phyloP scores from a whole-genome alignment of 2,329 filamentous ascomycete genomes.

The Sarocladium oryzae region DNA sequence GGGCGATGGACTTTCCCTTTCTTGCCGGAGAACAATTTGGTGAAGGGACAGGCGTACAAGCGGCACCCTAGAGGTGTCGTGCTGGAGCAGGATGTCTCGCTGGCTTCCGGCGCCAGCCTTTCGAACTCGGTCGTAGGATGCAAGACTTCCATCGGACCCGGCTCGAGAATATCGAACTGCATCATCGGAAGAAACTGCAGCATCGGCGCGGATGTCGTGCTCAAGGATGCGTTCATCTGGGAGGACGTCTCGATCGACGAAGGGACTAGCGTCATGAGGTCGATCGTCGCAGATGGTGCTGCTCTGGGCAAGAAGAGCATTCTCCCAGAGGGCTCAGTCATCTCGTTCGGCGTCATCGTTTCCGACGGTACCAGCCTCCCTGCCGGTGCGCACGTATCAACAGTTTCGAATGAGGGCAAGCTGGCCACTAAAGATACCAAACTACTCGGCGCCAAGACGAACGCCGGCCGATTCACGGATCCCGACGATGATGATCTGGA shows the following conservation, averaged over 20 bases:
- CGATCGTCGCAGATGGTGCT: slow-evolving; percentile 70
- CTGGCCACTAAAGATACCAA: slow-evolving; percentile 32
- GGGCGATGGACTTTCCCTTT: slow-evolving; percentile 83
- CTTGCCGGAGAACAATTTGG: slow-evolving; percentile 80
- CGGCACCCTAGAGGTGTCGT: slow-evolving; percentile 64
- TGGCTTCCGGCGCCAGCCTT: slow-evolving; percentile 66
- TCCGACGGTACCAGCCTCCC: slow-evolving; percentile 50
- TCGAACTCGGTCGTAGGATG: slow-evolving; percentile 69
- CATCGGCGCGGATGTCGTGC: slow-evolving; percentile 76
- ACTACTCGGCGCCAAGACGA: slow-evolving; percentile 43
- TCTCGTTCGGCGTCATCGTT: slow-evolving; percentile 74
- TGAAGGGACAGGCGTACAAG: slow-evolving; percentile 70
- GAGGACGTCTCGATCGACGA: slow-evolving; percentile 75
- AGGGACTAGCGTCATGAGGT: slow-evolving; percentile 60
- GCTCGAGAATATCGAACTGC: slow-evolving; percentile 64
- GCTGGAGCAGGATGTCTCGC: slow-evolving; percentile 68
- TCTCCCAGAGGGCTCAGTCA: slow-evolving; percentile 65
- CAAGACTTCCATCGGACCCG: slow-evolving; percentile 67
- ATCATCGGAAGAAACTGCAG: slow-evolving; percentile 79
- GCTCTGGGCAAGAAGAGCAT: slow-evolving; percentile 64
- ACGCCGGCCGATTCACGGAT: slow-evolving; percentile 42
- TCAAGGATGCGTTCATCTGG: slow-evolving; percentile 83
- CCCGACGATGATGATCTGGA: slow-evolving; percentile 44
- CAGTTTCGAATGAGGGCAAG: slow-evolving; percentile 29
- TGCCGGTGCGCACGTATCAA: slow-evolving; percentile 26